A percentile compares a stretch with the other conserved stretches of the same genome.
Conservation (phyloP, 1,284 basidiomycete species). For the Lignosus rhinocerotis region DNA sequence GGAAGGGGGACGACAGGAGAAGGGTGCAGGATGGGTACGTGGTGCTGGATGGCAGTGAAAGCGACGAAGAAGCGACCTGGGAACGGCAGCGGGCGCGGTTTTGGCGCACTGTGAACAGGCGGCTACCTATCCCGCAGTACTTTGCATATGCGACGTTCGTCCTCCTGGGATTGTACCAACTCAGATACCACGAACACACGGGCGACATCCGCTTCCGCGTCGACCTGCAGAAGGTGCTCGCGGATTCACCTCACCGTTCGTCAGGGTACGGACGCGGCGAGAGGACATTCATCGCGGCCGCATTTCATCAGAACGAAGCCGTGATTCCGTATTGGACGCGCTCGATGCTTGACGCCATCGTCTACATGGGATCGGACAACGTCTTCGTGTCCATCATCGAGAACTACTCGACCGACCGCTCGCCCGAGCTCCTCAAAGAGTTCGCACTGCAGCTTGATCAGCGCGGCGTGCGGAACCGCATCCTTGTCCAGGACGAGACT, state of each 20-base stretch:
- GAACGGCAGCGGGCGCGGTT: neutral
- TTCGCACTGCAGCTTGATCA: conserved; percentile 36
- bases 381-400: conserved; percentile 60
- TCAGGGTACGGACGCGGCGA: conserved; percentile 31
- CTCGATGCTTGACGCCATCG: conserved; percentile 38
- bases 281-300: conserved; percentile 40
- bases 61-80: conserved; percentile 5
- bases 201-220: conserved; percentile 32
- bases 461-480: conserved; percentile 35
- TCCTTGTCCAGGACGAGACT: conserved; percentile 35
- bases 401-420: conserved; percentile 48
- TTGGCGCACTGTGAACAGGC: neutral
- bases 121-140: conserved; percentile 11
- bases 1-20: conserved; percentile 1
- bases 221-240: conserved; percentile 24
- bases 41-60: conserved; percentile 11
- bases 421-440: conserved; percentile 40
- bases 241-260: conserved; percentile 11
- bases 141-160: conserved; percentile 19
- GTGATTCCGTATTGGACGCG: conserved; percentile 44
- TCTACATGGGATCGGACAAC: conserved; percentile 48
- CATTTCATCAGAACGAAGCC: conserved; percentile 41
- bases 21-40: conserved; percentile 21
- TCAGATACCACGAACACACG: conserved; percentile 30
- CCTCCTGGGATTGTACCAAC: conserved; percentile 21